Base-by-base conservation (phyloP, 139 green algal genomes). In the Picochlorum sp. region DNA sequence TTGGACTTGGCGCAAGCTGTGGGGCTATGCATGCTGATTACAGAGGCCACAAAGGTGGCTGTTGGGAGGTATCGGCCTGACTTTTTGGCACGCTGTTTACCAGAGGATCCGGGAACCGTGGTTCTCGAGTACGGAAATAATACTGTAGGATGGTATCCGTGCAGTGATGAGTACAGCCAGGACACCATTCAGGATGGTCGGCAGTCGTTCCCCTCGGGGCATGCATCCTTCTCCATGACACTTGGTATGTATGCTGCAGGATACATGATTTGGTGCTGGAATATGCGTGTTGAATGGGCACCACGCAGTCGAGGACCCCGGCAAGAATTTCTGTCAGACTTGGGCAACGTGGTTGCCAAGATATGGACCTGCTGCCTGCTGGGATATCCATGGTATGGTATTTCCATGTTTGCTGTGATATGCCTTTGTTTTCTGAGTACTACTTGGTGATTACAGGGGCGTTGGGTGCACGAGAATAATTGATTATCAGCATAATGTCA, bases 191-290 rank as follows among this genome's bases (percentile, higher is more conserved):
- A 66, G 3, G 61, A 66, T 44, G 61, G 61, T 24, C 34, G 37
- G 8, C 14, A 38, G 41, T 66, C 61, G 5, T 66, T 66, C 34
- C 68, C 68, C 4, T 74, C 71, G 56, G 65, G 65, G 46, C 71
- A 78, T 21, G 50, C 71, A 34, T 63, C 64, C 9, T 50, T 63
- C 28, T 58, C 32, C 18, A 74, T 78, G 28, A 73, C 61, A 44
- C 50, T 78, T 15, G 30, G 47, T 2, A 47, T 65, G 21, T 78
- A 78, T 56, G 65, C 71, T 41, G 62, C 32, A 21, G 65, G 20
- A 28, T 78, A 78, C 52, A 49, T 74, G 20, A 73, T 78, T 37
- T 78, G 71, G 71, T 71, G 69, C 44, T 73, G 32, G 30, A 51
- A 78, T 61, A 74, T 71, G 71, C 65, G 71, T 21, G 21, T 49